Evolutionary conservation across 345 rosid species (phyloP).

Genomic region (Brassica incana): DNA sequence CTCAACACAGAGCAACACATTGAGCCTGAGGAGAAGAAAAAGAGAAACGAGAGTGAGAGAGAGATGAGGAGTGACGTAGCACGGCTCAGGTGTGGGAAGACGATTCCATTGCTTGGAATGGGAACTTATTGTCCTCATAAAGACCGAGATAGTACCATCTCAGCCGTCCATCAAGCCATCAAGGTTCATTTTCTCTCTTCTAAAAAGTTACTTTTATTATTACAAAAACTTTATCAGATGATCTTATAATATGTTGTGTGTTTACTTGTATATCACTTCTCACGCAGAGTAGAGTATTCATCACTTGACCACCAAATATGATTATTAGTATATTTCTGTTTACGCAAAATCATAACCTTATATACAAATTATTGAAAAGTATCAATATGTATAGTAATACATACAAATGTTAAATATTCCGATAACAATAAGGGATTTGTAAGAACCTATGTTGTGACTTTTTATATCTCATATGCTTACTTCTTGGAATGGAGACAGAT

Average conservation of each 20-base stretch:
- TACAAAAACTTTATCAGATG: neutral
- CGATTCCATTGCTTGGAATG: constrained; percentile 68
- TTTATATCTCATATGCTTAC: neutral
- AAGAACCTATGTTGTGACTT: neutral
- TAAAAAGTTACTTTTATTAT: neutral
- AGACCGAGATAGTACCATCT: constrained; percentile 48
- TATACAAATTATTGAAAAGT: neutral
- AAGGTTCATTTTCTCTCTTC: constrained; percentile 47
- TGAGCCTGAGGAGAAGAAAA: neutral
- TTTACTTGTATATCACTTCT: neutral
- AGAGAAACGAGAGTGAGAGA: neutral
- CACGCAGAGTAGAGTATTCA: neutral
- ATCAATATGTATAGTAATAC: neutral
- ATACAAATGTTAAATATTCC: neutral
- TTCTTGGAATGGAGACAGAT: constrained; percentile 44
- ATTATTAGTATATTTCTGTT: neutral
- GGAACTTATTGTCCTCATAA: constrained; percentile 69
- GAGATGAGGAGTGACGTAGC: constrained; percentile 51
- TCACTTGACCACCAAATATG: neutral
- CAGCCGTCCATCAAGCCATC: constrained; percentile 65
- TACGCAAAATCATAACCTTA: neutral
- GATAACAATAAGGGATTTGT: neutral
- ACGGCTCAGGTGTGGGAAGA: constrained; percentile 59
- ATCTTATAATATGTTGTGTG: neutral
- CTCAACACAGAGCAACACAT: constrained; percentile 3